Percentiles rank a stretch among this genome's conserved stretches.
Evolutionary conservation across 2,329 filamentous ascomycete species (phyloP).

Genomic region (Cordyceps javanica): DNA sequence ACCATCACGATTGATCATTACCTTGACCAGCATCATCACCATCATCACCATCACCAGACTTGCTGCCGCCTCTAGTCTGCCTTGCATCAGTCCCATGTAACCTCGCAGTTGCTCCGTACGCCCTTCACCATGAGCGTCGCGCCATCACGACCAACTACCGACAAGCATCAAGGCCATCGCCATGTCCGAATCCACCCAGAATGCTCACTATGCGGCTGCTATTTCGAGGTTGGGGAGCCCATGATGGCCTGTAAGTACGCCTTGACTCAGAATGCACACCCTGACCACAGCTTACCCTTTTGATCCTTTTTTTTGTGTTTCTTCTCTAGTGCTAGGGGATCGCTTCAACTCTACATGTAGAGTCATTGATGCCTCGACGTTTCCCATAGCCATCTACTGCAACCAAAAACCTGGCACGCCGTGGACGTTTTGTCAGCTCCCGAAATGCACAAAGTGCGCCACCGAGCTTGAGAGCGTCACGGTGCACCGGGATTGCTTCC

Average conservation of each 20-base stretch:
- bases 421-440: conserved; percentile 4
- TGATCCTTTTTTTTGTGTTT: too few relatives aligned
- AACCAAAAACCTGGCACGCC: conserved; percentile 2
- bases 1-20: neutral
- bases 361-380: conserved; percentile 6
- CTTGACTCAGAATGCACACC: neutral
- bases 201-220: conserved; percentile 4
- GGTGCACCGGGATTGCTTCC: conserved; percentile 4
- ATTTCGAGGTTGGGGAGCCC: conserved; percentile 3
- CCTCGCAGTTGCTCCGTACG: neutral
- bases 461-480: conserved; percentile 3
- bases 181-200: conserved; percentile 10
- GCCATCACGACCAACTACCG: neutral
- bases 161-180: neutral
- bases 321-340: neutral
- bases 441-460: neutral
- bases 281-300: too few relatives aligned
- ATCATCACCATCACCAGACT: neutral
- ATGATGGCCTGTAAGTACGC: conserved; percentile 6
- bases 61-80: neutral
- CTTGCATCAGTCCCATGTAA: neutral
- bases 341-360: neutral
- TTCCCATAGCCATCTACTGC: conserved; percentile 8
- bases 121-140: neutral
- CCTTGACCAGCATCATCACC: neutral